Evolutionary conservation across 2,329 filamentous ascomycete species (phyloP).

Genomic region (Ophiostoma quercus): DNA sequence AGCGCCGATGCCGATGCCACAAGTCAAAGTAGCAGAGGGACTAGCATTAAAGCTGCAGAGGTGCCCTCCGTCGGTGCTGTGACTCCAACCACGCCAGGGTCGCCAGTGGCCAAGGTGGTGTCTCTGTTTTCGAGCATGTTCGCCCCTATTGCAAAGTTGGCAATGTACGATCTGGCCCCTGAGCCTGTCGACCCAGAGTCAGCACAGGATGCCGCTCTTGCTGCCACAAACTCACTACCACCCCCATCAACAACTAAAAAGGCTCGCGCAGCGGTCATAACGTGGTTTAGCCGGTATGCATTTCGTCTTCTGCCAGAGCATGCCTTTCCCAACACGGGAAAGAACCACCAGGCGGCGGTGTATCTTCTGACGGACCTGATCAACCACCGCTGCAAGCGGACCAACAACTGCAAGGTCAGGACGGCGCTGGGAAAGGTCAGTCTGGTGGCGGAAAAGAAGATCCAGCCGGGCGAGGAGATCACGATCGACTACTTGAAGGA

Average conservation of each 20-base stretch:
- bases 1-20: not conserved
- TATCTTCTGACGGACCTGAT: slow-evolving; percentile 31
- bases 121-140: slow-evolving; percentile 2
- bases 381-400: slow-evolving; percentile 35
- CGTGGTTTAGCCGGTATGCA: slow-evolving; percentile 29
- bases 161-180: not conserved
- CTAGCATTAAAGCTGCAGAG: not conserved
- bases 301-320: slow-evolving; percentile 26
- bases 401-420: slow-evolving; percentile 32
- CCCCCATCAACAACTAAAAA: not conserved
- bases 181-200: slow-evolving; percentile 8
- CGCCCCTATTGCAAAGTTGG: not conserved
- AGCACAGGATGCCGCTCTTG: not conserved
- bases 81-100: not conserved
- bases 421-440: slow-evolving; percentile 27
- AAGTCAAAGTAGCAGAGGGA: not conserved
- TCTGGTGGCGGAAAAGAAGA: slow-evolving; percentile 30
- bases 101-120: not conserved
- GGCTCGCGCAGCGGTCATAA: slow-evolving; percentile 22
- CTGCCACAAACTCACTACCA: not conserved
- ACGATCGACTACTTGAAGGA: slow-evolving; percentile 37
- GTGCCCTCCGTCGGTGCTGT: not conserved
- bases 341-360: slow-evolving; percentile 26
- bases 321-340: slow-evolving; percentile 20
- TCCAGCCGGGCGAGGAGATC: slow-evolving; percentile 35